Conservation (phyloP, 371 early-diverging fungal genomes). For the Mucor velutinosus region DNA sequence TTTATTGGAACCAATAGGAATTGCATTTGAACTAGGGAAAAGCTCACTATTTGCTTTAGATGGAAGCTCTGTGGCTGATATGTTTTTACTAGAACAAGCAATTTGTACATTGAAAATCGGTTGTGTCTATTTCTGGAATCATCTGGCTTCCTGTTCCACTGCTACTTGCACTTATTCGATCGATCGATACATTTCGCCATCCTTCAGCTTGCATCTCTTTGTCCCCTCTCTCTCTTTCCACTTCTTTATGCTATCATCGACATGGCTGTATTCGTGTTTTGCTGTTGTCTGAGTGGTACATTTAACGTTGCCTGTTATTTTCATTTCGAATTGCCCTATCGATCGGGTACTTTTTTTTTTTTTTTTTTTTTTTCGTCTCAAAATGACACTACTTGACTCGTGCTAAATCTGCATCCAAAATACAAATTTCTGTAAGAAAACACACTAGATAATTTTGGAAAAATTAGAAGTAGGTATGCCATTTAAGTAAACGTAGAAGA, state of each 20-base stretch:
- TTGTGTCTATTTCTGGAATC: not conserved
- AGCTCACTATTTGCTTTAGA: not conserved
- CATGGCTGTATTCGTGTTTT: not conserved
- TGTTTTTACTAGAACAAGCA: not conserved
- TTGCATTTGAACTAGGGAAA: not conserved
- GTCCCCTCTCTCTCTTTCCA: not conserved
- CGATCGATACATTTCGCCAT: conserved; percentile 1
- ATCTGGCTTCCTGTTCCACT: not conserved
- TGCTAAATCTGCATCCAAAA: not conserved
- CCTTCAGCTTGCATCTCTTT: not conserved
- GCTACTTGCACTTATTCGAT: not conserved
- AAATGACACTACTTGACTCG: not conserved
- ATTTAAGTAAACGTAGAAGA: not conserved
- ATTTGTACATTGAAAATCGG: not conserved
- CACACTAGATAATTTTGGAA: not conserved
- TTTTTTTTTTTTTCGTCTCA: no score
- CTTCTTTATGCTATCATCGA: not conserved
- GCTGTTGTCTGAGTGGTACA: not conserved
- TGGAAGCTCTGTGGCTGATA: not conserved
- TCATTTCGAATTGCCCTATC: not conserved
- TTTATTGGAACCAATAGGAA: conserved; percentile 11
- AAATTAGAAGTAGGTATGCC: not conserved
- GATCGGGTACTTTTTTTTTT: not conserved
- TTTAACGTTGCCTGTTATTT: not conserved
- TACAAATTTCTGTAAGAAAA: not conserved